Evolutionary conservation across 2,329 filamentous ascomycete genomes (phyloP).

Genomic region (Diaporthe helianthi): DNA sequence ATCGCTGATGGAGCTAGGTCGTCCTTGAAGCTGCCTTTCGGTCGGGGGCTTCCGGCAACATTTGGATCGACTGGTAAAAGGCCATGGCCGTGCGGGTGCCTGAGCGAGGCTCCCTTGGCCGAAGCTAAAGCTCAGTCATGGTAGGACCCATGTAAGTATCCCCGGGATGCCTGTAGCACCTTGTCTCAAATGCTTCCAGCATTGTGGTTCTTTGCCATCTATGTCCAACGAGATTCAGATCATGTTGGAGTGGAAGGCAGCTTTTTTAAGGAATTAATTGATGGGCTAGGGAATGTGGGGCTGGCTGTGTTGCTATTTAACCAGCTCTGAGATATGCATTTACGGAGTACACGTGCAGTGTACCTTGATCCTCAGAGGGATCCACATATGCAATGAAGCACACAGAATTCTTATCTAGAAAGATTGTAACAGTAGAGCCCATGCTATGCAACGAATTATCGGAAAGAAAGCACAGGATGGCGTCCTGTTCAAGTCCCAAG

Average conservation of each 20-base stretch:
- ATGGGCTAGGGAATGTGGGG: too few species aligned
- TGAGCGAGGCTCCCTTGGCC: neutral
- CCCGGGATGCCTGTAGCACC: neutral
- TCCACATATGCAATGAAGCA: too few species aligned
- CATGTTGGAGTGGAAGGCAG: neutral
- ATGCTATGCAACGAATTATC: too few species aligned
- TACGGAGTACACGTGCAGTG: too few species aligned
- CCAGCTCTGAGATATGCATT: too few species aligned
- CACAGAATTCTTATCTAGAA: too few species aligned
- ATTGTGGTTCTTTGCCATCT: neutral
- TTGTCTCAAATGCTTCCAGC: too few species aligned
- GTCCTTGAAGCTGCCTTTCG: neutral
- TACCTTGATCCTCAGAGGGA: too few species aligned
- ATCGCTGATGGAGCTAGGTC: neutral
- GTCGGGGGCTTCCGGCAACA: neutral
- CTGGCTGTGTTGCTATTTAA: too few species aligned
- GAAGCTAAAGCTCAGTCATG: conserved; percentile 6
- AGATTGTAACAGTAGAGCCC: too few species aligned
- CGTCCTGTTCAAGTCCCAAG: neutral
- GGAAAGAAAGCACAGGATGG: neutral
- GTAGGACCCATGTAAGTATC: neutral
- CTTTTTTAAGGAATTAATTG: too few species aligned
- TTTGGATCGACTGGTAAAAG: neutral
- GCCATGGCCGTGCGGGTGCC: neutral
- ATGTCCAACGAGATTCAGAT: neutral